These are phyloP conservation scores for Phytophthora boehmeriae DNA, from an alignment of 352 stramenopile genomes.

Conservation along the genomic window DNA sequence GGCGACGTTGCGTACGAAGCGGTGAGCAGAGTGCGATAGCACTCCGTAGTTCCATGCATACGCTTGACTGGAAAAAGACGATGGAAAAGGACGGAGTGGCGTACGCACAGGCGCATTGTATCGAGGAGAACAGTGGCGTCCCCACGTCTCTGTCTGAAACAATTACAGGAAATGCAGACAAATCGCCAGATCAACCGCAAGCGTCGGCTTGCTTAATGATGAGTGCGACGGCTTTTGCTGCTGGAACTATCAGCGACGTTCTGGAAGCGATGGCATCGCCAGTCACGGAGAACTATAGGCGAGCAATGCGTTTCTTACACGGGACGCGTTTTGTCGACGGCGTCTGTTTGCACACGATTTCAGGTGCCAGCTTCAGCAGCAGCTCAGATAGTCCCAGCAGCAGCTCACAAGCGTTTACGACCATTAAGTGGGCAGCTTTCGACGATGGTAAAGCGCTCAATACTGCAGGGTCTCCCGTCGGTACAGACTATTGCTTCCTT, in stretches of 20 bases:
- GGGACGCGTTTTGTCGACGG: conserved; percentile 63
- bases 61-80: conserved; percentile 64
- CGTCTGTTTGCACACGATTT: conserved; percentile 60
- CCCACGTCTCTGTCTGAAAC: conserved; percentile 9
- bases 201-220: conserved; percentile 61
- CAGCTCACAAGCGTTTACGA: conserved; percentile 60
- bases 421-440: conserved; percentile 81
- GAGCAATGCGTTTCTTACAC: conserved; percentile 71
- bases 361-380: conserved; percentile 9
- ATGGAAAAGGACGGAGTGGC: conserved; percentile 61
- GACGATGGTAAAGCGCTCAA: conserved; percentile 48
- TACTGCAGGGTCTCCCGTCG: conserved; percentile 31
- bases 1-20: conserved; percentile 45
- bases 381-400: background rate
- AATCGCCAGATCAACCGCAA: conserved; percentile 7
- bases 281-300: conserved; percentile 71
- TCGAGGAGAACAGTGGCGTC: conserved; percentile 33
- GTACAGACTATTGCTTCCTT: conserved; percentile 83
- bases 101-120: conserved; percentile 68
- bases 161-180: conserved; percentile 2
- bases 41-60: conserved; percentile 49
- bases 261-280: conserved; percentile 68
- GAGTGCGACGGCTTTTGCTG: conserved; percentile 58
- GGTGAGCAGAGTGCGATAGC: conserved; percentile 47
- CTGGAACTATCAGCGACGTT: conserved; percentile 64